phyloP scores from a whole-genome alignment of 2,329 filamentous ascomycete species.

The Nothophaeocryptopus gaeumannii region DNA sequence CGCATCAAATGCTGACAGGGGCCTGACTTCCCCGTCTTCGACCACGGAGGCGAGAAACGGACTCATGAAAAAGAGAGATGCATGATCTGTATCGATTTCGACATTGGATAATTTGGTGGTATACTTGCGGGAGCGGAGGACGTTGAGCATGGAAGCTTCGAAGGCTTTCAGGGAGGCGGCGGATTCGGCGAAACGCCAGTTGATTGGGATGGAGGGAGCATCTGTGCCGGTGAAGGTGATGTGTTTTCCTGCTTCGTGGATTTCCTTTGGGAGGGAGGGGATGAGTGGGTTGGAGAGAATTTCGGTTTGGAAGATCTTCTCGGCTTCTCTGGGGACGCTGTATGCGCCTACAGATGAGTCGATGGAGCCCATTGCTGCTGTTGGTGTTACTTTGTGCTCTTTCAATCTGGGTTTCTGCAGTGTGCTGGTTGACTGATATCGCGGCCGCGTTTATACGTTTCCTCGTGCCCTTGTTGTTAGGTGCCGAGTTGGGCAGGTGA shows the following conservation, averaged over 20 bases:
- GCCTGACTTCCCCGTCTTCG: conserved; percentile 2
- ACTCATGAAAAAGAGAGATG: conserved; percentile 26
- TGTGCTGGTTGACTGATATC: no score
- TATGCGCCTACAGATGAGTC: conserved; percentile 10
- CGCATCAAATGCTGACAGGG: not conserved
- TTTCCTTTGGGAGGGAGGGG: conserved; percentile 37
- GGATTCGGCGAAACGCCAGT: conserved; percentile 57
- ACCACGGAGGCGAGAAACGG: conserved; percentile 16
- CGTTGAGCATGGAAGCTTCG: conserved; percentile 23
- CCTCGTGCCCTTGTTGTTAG: no score
- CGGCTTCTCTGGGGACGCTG: conserved; percentile 20
- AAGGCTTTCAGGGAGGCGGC: conserved; percentile 36
- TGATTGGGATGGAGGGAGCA: conserved; percentile 51
- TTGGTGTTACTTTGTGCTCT: no score
- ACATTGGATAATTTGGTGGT: conserved; percentile 14
- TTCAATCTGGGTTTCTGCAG: no score
- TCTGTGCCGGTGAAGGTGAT: conserved; percentile 42
- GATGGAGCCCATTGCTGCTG: conserved; percentile 8
- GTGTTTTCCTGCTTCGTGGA: conserved; percentile 39
- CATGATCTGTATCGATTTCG: conserved; percentile 23
- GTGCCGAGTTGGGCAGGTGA: no score
- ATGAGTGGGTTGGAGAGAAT: conserved; percentile 46
- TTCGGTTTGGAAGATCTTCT: conserved; percentile 38
- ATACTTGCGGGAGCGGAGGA: conserved; percentile 21
- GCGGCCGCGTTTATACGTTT: no score